A percentile compares a stretch with the other conserved stretches of the same genome.
Evolutionary conservation across 345 rosid species (phyloP).

Genomic region (Passiflora organensis): DNA sequence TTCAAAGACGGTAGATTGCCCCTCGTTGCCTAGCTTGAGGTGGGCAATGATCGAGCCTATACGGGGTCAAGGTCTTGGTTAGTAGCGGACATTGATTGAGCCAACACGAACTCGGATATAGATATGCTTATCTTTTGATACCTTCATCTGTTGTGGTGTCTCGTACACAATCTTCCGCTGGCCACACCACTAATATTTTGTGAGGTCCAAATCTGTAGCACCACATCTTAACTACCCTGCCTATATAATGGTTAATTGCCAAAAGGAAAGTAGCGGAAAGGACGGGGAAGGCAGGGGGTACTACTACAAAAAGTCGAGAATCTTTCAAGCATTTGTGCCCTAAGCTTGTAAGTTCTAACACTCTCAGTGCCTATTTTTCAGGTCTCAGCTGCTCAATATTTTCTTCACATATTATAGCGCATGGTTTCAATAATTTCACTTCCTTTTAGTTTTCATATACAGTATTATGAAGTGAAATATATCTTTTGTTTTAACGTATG

Average conservation of each 20-base stretch:
- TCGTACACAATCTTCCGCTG: conserved; percentile 1
- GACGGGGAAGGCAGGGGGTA: too few relatives aligned
- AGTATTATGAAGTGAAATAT: background rate
- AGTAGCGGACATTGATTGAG: conserved; percentile 36
- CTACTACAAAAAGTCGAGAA: too few relatives aligned
- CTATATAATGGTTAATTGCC: background rate
- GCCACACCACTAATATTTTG: background rate
- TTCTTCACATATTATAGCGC: too few relatives aligned
- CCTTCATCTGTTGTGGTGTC: conserved; percentile 20
- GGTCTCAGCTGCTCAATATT: too few relatives aligned
- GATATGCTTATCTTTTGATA: conserved; percentile 26
- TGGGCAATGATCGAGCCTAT: conserved; percentile 41
- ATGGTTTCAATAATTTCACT: too few relatives aligned
- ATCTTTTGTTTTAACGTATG: too few relatives aligned
- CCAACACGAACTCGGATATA: conserved; percentile 20
- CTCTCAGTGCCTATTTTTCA: too few relatives aligned
- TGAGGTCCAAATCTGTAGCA: background rate
- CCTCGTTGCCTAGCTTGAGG: conserved; percentile 10
- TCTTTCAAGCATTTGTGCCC: too few relatives aligned
- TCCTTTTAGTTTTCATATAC: conserved; percentile 2
- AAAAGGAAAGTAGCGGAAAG: background rate
- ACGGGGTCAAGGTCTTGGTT: conserved; percentile 36
- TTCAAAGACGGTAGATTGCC: too few relatives aligned
- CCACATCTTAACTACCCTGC: conserved; percentile 3
- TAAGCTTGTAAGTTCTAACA: too few relatives aligned